Percentiles rank a stretch among this genome's conserved stretches.
Conservation (phyloP, 2,329 filamentous ascomycete genomes). For the Diaporthe destruens region DNA sequence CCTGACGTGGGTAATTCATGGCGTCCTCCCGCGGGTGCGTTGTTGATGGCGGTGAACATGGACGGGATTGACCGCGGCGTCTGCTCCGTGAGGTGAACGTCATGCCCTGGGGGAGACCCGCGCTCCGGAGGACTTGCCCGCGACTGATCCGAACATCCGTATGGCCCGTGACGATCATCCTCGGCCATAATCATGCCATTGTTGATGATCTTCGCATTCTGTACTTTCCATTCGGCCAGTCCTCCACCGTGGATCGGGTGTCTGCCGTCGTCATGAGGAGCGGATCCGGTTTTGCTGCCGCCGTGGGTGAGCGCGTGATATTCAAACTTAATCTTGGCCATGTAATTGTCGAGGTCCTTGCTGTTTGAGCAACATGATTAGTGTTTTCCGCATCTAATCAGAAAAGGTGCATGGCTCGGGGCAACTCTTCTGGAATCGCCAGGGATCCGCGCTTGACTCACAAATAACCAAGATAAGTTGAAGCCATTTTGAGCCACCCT, state of each 20-base stretch:
- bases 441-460: slow-evolving; percentile 1
- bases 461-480: slow-evolving; percentile 67
- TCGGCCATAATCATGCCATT: slow-evolving; percentile 56
- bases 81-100: slow-evolving; percentile 44
- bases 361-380: slow-evolving; percentile 26
- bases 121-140: slow-evolving; percentile 51
- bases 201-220: slow-evolving; percentile 56
- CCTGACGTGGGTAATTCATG: slow-evolving; percentile 5
- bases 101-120: slow-evolving; percentile 47
- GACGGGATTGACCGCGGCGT: slow-evolving; percentile 49
- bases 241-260: slow-evolving; percentile 63
- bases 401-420: background rate
- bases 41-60: slow-evolving; percentile 57
- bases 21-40: slow-evolving; percentile 20
- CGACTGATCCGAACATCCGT: slow-evolving; percentile 46
- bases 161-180: slow-evolving; percentile 45
- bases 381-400: background rate
- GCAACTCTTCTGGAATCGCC: background rate
- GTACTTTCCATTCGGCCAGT: slow-evolving; percentile 66
- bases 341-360: slow-evolving; percentile 66
- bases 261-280: slow-evolving; percentile 47
- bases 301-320: slow-evolving; percentile 51
- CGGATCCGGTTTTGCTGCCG: slow-evolving; percentile 41
- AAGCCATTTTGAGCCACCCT: slow-evolving; percentile 66
- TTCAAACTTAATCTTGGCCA: slow-evolving; percentile 63